Evolutionary conservation across 331 rosid genomes (phyloP), one percentile per base, ranked within the genome.

Genomic region (Dryas integrifolia): DNA sequence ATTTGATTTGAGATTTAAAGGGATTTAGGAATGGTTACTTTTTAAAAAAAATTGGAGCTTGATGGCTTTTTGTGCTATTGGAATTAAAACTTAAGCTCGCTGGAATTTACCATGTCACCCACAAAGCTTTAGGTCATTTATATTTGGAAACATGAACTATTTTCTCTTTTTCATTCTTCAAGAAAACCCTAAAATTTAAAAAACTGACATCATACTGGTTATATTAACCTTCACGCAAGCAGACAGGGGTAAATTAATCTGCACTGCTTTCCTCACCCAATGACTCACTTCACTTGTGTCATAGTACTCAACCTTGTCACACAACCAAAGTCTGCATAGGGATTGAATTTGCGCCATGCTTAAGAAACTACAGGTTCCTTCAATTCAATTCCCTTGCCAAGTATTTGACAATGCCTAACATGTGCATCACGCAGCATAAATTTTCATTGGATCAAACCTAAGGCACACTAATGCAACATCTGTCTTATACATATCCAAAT

Each of bases 261-360:
- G 11, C 10, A 57, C 62, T 24, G 40, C 62, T 57, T 57, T 35
- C 38, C 39, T 24, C 62, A 57, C 62, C 38, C 24, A 24, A 18
- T 64, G 53, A 53, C 10, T 26, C 40, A 26, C 21, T 3, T 57
- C n/a, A 57, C 30, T 24, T 21, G 58, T 15, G n/a, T 48, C 41
- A 66, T 46, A 47, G 71, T 14, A 35, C 7, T 47, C 14, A 15
- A 5, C 57, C 71, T 66, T 12, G n/a, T 66, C 71, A 66, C 43
- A 14, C 3, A 45, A 38, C 14, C 43, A 46, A 50, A 26, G 58
- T 49, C 58, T 66, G 13, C 71, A 13, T 26, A 35, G 7, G 43
- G 35, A 9, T 65, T 6, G 41, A 66, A 47, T 41, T 43, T 47
- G 53, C 43, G 47, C 43, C 18, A 47, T 35, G 6, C 50, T 66